A percentile compares a stretch with the other conserved stretches of the same genome.
Evolutionary conservation across 2,329 filamentous ascomycete species (phyloP).

Genomic region (Calonectria crousiana): DNA sequence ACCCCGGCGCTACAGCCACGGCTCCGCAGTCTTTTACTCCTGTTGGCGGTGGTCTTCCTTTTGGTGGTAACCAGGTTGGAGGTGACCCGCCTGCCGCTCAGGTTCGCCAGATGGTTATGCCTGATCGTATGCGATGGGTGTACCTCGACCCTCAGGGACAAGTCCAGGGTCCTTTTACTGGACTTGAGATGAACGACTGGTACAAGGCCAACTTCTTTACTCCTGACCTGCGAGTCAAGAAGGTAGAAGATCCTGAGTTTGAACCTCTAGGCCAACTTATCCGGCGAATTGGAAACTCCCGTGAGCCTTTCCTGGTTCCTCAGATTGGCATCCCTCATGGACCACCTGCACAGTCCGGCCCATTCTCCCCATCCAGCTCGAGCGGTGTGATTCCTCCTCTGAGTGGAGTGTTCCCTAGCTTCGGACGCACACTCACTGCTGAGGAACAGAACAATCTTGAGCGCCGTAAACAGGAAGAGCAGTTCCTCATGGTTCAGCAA

Average conservation of each 20-base stretch:
- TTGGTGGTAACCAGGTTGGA: constrained; percentile 51
- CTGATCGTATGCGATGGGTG: constrained; percentile 98
- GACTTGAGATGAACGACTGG: constrained; percentile 99
- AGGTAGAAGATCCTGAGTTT: constrained; percentile 92
- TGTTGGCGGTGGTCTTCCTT: constrained; percentile 50
- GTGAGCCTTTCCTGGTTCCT: constrained; percentile 96
- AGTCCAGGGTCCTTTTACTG: constrained; percentile 94
- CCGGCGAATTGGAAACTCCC: constrained; percentile 93
- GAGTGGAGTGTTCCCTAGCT: constrained; percentile 93
- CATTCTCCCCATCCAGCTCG: constrained; percentile 62
- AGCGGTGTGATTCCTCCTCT: constrained; percentile 86
- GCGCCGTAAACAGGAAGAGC: constrained; percentile 96
- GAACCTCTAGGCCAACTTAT: constrained; percentile 96
- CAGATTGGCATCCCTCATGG: constrained; percentile 97
- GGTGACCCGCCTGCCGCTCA: constrained; percentile 72
- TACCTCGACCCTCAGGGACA: constrained; percentile 95
- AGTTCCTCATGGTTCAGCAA: constrained; percentile 95
- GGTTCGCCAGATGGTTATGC: constrained; percentile 97
- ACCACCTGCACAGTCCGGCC: constrained; percentile 67
- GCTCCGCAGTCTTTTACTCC: constrained; percentile 52
- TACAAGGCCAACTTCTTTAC: constrained; percentile 99
- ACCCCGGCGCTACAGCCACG: constrained; percentile 48
- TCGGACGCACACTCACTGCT: constrained; percentile 94
- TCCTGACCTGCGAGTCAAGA: constrained; percentile 92
- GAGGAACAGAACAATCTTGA: constrained; percentile 99